These are phyloP conservation scores for Psidium friedrichsthalianum DNA, from an alignment of 345 rosid species.

Conservation along the genomic window DNA sequence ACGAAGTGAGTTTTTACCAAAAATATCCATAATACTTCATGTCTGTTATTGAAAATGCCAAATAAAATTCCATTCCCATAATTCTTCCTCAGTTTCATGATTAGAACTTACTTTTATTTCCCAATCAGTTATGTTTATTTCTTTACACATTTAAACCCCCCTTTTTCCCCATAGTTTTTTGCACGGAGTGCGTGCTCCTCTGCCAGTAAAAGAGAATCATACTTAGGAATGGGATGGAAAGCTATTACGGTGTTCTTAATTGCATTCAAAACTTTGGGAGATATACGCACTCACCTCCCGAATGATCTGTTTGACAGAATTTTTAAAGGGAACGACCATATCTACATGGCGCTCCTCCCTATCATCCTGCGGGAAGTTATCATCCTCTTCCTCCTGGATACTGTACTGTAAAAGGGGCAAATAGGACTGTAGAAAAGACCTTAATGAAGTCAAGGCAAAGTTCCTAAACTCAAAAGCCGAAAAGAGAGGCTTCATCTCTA, in stretches of 20 bases:
- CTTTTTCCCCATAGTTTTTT: not conserved
- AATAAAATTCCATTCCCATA: not conserved
- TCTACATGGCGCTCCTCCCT: constrained; percentile 38
- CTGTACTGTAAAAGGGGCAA: constrained; percentile 91
- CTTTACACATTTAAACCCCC: not conserved
- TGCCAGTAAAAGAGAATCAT: not conserved
- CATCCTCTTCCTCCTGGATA: constrained; percentile 49
- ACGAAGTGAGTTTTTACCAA: not conserved
- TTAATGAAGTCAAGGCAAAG: constrained; percentile 69
- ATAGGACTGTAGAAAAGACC: constrained; percentile 77
- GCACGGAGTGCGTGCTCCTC: not conserved
- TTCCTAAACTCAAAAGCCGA: constrained; percentile 78
- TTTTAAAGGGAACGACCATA: constrained; percentile 73
- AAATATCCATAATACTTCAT: not conserved
- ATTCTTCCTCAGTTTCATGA: not conserved
- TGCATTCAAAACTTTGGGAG: not conserved
- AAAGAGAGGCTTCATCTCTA: constrained; percentile 66
- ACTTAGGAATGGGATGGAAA: not conserved
- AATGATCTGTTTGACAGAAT: constrained; percentile 74
- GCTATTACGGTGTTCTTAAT: not conserved
- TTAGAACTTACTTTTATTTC: not conserved
- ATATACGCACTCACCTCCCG: constrained; percentile 54
- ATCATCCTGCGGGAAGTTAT: constrained; percentile 46
- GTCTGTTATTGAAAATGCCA: not conserved
- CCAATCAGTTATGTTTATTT: not conserved